Evolutionary conservation across 2,329 filamentous ascomycete species (phyloP).

Genomic region (Bipolaris victoriae): DNA sequence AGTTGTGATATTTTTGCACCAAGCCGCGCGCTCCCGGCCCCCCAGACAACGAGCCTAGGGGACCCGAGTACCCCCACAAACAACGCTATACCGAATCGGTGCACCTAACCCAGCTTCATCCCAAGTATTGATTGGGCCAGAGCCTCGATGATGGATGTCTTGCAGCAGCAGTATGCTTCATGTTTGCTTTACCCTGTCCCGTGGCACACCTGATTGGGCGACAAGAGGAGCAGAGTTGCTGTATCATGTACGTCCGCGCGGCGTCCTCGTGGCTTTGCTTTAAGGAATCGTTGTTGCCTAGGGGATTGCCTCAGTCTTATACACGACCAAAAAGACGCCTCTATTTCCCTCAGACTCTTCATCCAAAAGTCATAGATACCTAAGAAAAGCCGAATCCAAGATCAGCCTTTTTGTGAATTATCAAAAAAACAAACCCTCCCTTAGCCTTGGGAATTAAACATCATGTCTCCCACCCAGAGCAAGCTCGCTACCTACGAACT

Average conservation of each 20-base stretch:
- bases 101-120: not conserved
- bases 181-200: not conserved
- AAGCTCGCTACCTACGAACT: constrained; percentile 11
- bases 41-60: not conserved
- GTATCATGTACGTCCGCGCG: constrained; percentile 12
- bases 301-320: constrained; percentile 5
- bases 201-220: not conserved
- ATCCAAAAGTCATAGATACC: not conserved
- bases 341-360: not conserved
- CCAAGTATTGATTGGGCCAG: not conserved
- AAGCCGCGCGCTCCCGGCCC: not conserved
- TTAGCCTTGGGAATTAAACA: not conserved
- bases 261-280: constrained; percentile 1
- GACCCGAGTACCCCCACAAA: not conserved
- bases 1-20: not conserved
- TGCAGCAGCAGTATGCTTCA: not conserved
- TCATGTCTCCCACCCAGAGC: not conserved
- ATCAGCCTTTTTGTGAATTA: too few relatives aligned
- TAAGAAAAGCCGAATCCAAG: not conserved
- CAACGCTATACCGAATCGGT: not conserved
- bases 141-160: not conserved
- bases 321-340: not conserved
- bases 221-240: not conserved
- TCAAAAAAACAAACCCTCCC: too few relatives aligned
- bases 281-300: constrained; percentile 19